Evolutionary conservation across 2,329 filamentous ascomycete genomes (phyloP), one percentile per base, ranked within the genome.

Genomic region (Stachybotrys chartarum): DNA sequence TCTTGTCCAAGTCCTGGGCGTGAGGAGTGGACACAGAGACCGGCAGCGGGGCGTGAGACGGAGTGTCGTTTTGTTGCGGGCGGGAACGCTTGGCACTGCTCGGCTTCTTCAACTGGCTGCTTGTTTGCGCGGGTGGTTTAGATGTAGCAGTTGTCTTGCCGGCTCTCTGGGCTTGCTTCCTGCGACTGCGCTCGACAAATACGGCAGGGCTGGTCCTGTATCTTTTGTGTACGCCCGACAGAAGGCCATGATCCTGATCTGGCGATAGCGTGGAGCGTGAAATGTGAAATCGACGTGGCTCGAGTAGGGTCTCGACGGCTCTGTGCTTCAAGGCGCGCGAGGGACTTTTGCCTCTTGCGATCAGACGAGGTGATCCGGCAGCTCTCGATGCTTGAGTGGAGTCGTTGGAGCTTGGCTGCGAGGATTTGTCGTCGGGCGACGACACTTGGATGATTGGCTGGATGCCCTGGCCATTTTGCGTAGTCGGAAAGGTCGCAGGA

Each of bases 221-320:
- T 54, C 72, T 72, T 65, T 79, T 81, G 16, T 71, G 70, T 6
- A 71, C 55, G 1, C 71, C 69, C 6, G 67, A 56, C 46, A 61
- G 59, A 11, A 61, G 50, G 3, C 64, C 59, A 10, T 61, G 56
- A 47, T 32, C 53, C 45, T 47, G 53, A 30, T 55, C 62, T 32
- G 72, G 62, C 56, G 71, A 66, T 64, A 77, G 70, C 56, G 75
- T 72, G 52, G 70, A 73, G 56, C 75, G 72, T 16, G 80, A 82
- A 57, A 84, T 77, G 61, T 83, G 81, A 58, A 83, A 84, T 47
- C 78, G 74, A 55, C 81, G 76, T 12, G 74, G 77, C 60, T 78
- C 75, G 14, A 66, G 54, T 16, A 52, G 31, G 45, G 12, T 55
- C 30, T 53, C 48, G 24, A 49, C 39, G 51, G 62, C 51, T 55